phyloP scores from a whole-genome alignment of 2,329 filamentous ascomycete species.

The Pestalotiopsis sp. region DNA sequence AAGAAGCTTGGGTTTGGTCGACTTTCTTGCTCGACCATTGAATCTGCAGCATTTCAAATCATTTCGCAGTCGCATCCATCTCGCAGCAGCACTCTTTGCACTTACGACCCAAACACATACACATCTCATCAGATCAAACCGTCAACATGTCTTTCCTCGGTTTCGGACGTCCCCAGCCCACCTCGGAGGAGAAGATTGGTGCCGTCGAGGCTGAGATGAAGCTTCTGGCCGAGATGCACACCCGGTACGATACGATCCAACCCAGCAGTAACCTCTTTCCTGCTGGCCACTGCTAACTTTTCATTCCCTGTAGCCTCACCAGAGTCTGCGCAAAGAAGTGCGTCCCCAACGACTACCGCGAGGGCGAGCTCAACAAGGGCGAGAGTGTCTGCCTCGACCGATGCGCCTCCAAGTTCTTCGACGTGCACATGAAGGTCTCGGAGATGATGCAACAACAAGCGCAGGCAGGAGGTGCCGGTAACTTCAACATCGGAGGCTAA shows the following conservation, averaged over 20 bases:
- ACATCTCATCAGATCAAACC: background rate
- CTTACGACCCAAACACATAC: background rate
- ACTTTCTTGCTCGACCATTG: background rate
- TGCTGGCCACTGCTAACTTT: background rate
- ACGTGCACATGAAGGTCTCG: conserved; percentile 96
- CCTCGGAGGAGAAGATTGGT: conserved; percentile 95
- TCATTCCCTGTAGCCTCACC: conserved; percentile 63
- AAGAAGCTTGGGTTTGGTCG: background rate
- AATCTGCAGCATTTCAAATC: conserved; percentile 7
- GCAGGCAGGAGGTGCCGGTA: conserved; percentile 58
- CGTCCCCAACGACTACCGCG: conserved; percentile 88
- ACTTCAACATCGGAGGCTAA: conserved; percentile 47
- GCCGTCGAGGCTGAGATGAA: conserved; percentile 97
- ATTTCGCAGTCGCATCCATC: conserved; percentile 6
- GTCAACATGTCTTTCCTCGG: conserved; percentile 73
- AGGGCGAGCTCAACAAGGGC: conserved; percentile 97
- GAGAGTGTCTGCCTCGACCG: conserved; percentile 98
- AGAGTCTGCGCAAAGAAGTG: conserved; percentile 94
- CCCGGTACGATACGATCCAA: conserved; percentile 65
- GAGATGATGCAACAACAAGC: conserved; percentile 95
- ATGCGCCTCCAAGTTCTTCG: conserved; percentile 97
- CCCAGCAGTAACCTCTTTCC: no score
- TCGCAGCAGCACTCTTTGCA: background rate
- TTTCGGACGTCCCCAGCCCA: conserved; percentile 78
- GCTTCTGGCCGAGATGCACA: conserved; percentile 97